phyloP scores from a whole-genome alignment of 192 early-diverging fungal genomes.

The Phycomyces nitens region DNA sequence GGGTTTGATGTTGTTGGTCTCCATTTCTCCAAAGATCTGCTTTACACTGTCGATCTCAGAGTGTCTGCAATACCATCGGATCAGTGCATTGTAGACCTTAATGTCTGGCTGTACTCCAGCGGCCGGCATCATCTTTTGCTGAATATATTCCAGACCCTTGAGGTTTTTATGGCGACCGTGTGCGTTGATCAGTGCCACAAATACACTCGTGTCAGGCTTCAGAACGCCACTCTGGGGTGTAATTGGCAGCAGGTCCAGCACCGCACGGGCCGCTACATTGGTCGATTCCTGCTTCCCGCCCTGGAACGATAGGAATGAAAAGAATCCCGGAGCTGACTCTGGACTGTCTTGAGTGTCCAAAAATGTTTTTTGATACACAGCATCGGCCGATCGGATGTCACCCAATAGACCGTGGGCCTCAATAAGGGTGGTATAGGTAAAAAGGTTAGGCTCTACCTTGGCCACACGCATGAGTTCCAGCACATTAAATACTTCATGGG shows the following conservation, averaged over 20 bases:
- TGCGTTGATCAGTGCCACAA: constrained; percentile 30
- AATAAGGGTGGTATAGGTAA: constrained; percentile 32
- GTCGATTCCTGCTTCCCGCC: too few species aligned
- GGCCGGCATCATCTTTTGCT: constrained; percentile 32
- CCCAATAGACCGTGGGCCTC: constrained; percentile 31
- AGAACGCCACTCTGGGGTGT: background rate
- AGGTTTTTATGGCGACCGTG: constrained; percentile 30
- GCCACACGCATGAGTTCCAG: constrained; percentile 12
- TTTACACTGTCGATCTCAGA: constrained; percentile 23
- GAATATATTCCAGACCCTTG: constrained; percentile 21
- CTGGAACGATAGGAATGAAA: too few species aligned
- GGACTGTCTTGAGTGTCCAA: background rate
- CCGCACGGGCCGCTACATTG: too few species aligned
- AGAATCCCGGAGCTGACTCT: too few species aligned
- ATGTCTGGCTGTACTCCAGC: constrained; percentile 13
- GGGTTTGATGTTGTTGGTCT: constrained; percentile 18
- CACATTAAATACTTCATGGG: constrained; percentile 12
- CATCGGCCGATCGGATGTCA: constrained; percentile 23
- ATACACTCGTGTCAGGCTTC: constrained; percentile 19
- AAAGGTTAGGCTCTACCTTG: constrained; percentile 23
- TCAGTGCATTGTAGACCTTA: constrained; percentile 23
- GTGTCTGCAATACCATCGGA: constrained; percentile 32
- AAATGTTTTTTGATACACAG: constrained; percentile 17
- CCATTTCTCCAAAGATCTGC: constrained; percentile 33
- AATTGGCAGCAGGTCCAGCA: background rate